phyloP scores from a whole-genome alignment of 1,284 basidiomycete genomes.

The Pholiota adiposa region DNA sequence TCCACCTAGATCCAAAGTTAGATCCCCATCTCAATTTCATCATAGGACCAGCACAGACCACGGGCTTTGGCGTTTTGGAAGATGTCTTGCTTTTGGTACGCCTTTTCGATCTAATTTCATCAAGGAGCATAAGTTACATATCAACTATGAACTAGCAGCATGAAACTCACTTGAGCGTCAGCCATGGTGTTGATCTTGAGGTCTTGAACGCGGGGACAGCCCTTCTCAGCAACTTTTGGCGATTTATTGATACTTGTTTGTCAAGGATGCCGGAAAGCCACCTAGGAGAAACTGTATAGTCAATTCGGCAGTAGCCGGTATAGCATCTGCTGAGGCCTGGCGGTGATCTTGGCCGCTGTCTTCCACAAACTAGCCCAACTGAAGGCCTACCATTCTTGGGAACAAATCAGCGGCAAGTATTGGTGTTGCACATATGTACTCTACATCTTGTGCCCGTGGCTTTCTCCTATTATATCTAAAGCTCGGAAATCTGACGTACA shows the following conservation, averaged over 20 bases:
- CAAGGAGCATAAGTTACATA: not conserved
- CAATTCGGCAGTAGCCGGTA: slow-evolving; percentile 42
- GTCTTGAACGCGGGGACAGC: slow-evolving; percentile 36
- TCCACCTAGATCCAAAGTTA: slow-evolving; percentile 54
- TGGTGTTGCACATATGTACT: too few relatives aligned
- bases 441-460: too few relatives aligned
- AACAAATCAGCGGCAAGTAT: too few relatives aligned
- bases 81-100: slow-evolving; percentile 96
- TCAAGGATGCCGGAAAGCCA: slow-evolving; percentile 41
- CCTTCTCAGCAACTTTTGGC: slow-evolving; percentile 32
- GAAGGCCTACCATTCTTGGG: too few relatives aligned
- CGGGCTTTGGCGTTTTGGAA: slow-evolving; percentile 98
- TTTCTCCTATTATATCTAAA: too few relatives aligned
- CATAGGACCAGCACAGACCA: slow-evolving; percentile 59
- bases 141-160: not conserved
- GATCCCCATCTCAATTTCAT: slow-evolving; percentile 12
- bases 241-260: slow-evolving; percentile 45
- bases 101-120: slow-evolving; percentile 79
- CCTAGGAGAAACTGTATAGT: slow-evolving; percentile 54
- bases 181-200: slow-evolving; percentile 60
- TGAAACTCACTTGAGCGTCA: slow-evolving; percentile 58
- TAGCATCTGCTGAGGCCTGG: too few relatives aligned
- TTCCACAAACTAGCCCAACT: too few relatives aligned
- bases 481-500: too few relatives aligned
- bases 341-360: too few relatives aligned